Base-by-base conservation (phyloP, 129 eudicot species). In the Flaveria robusta region DNA sequence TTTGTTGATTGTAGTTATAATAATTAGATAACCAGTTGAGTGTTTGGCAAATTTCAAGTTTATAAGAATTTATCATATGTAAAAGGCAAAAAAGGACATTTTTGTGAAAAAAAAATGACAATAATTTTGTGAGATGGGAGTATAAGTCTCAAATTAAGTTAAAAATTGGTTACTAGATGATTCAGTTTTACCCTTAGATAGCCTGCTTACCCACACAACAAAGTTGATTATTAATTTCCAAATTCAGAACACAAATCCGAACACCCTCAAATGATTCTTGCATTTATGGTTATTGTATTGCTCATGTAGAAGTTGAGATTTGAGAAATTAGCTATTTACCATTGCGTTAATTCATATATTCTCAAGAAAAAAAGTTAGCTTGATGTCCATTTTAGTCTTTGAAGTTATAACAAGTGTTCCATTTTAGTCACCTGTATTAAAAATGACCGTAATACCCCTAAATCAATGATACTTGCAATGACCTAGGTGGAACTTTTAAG, bases 261-360 rank as follows among this genome's bases (percentile, higher is more conserved):
- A 68, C 73, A 43, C 34, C 37, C 56, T 46, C 45, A 12, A 62
- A 74, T 29, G 27, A 62, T 43, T 74, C 45, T 60, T 74, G 70
- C 29, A n/a, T 50, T 66, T 66, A 13, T 65, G 73, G 80, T 19
- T 49, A 34, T 74, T 27, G 62, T 42, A 74, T 37, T 72, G 66
- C 20, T 54, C 47, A 34, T 72, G 39, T 37, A 55, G 19, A 52
- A 34, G 66, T 51, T 51, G 34, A n/a, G n/a, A n/a, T n/a, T n/a
- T n/a, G n/a, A 71, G 65, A 52, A 39, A 29, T 71, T 27, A 51
- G 9, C 29, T 37, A 37, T 15, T 66, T 37, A n/a, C 22, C 8
- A 9, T 9, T 39, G 26, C 7, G 18, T n/a, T 66, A 39, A 42
- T 66, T 12, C 14, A 71, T 31, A 31, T 52, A 0, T 56, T 42